These are phyloP conservation scores for Breviolum minutum DNA, from an alignment of 73 alveolate genomes.

Conservation along the genomic window DNA sequence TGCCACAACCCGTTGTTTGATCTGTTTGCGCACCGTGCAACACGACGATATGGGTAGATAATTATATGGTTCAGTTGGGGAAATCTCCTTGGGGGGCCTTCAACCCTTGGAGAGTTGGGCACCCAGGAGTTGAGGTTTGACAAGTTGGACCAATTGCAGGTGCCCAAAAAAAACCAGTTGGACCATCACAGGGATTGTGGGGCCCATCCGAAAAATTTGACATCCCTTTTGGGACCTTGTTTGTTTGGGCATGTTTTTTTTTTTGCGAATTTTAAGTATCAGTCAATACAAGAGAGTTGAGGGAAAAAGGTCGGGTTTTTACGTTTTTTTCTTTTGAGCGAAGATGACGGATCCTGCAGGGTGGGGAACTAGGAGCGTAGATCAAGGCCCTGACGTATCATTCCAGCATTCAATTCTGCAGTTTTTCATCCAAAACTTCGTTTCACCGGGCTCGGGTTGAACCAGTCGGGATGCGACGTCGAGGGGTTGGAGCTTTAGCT, in stretches of 20 bases:
- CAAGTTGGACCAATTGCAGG: constrained; percentile 15
- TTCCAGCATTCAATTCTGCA: background rate
- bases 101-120: too few species aligned
- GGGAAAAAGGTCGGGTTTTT: background rate
- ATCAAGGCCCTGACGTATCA: too few species aligned
- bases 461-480: constrained; percentile 7
- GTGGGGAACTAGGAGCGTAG: background rate
- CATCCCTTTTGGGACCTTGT: background rate
- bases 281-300: background rate
- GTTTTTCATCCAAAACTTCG: background rate
- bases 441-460: background rate
- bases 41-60: too few species aligned
- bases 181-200: background rate
- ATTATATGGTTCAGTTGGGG: too few species aligned
- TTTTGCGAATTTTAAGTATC: too few species aligned
- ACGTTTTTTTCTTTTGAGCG: background rate
- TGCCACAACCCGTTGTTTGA: too few species aligned
- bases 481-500: constrained; percentile 3
- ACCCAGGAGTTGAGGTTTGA: constrained; percentile 7
- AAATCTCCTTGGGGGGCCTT: too few species aligned
- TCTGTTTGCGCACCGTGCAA: too few species aligned
- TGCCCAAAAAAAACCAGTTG: background rate
- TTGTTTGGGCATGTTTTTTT: background rate
- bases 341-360: background rate
- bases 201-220: background rate